Base-by-base conservation (phyloP, 257 asterid genomes). In the Fraxinus excelsior region DNA sequence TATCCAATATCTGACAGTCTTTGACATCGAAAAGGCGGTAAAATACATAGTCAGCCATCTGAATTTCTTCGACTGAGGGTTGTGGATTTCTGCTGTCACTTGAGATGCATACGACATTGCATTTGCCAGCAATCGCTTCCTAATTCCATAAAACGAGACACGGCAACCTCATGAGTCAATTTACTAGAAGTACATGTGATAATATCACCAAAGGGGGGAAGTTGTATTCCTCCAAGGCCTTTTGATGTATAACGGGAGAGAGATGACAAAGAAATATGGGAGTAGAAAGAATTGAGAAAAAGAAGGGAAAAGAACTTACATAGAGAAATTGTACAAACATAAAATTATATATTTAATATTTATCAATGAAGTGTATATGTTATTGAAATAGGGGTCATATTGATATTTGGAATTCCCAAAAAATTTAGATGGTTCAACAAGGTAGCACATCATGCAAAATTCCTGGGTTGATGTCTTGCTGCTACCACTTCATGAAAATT, bases 111-210 rank as follows among this genome's bases (percentile, higher is more conserved):
- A 95, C 85, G 68, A 93, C 89, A 81, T 84, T 83, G 93, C 98
- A 93, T 83, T 91, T 95, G 44, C 97, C 98, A 87, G 91, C 94
- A 85, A 95, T 84, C 51, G 92, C 90, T 87, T 95, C 99, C 99
- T 95, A 86, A 66, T 83, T 66, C 51, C 71, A 74, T 74, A 58
- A 44, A 76, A 35, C 18, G 37, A 49, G 21, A 46, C 9, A 23
- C 3, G 32, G 11, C 21, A 42, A 18, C 10, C 25, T 5, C 76
- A 19, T 10, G 21, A 71, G 67, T 71, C 35, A 68, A 32, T n/a
- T 70, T 28, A 49, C 80, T 64, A 79, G 76, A 37, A 84, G 21
- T 38, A 70, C 19, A 21, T 67, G 74, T 16, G 72, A n/a, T 26
- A 65, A 75, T 29, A 31, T 18, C 78, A 11, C 62, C 38, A 74